phyloP scores from a whole-genome alignment of 2,329 filamentous ascomycete genomes.

The Epichloe brachyelytri region DNA sequence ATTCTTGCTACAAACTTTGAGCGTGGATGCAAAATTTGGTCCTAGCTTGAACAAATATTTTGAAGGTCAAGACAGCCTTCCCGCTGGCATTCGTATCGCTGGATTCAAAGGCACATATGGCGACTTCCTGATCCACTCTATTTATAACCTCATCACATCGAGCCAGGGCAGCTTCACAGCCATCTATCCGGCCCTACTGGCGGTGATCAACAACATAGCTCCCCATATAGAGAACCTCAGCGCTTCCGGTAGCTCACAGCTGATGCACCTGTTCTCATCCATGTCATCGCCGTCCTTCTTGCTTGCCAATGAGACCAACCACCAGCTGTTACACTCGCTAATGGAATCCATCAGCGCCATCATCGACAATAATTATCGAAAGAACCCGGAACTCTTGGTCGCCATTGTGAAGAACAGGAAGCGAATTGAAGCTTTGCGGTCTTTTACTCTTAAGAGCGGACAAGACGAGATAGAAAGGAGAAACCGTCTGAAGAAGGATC shows the following conservation, averaged over 20 bases:
- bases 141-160: slow-evolving; percentile 80
- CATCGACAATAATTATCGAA: slow-evolving; percentile 73
- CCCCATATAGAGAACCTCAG: slow-evolving; percentile 72
- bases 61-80: slow-evolving; percentile 77
- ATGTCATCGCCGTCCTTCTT: slow-evolving; percentile 93
- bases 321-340: slow-evolving; percentile 65
- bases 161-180: slow-evolving; percentile 84
- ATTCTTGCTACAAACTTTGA: slow-evolving; percentile 91
- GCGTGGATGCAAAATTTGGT: slow-evolving; percentile 83
- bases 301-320: slow-evolving; percentile 83
- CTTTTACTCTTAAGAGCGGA: slow-evolving; percentile 83
- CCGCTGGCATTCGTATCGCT: slow-evolving; percentile 64
- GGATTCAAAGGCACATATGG: slow-evolving; percentile 85
- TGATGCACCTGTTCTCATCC: slow-evolving; percentile 77
- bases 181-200: slow-evolving; percentile 82
- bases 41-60: slow-evolving; percentile 82
- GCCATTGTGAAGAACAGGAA: slow-evolving; percentile 67
- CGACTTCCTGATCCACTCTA: slow-evolving; percentile 89
- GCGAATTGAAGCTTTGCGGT: slow-evolving; percentile 70
- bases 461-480: slow-evolving; percentile 82
- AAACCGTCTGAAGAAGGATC: slow-evolving; percentile 52
- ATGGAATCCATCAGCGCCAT: slow-evolving; percentile 84
- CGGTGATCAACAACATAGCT: slow-evolving; percentile 86
- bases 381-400: slow-evolving; percentile 72
- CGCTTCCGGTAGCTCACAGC: slow-evolving; percentile 60